Percentiles rank a stretch among this genome's conserved stretches.
These are phyloP conservation scores for Claviceps pusilla DNA, from an alignment of 2,329 filamentous ascomycete species.

Conservation along the genomic window DNA sequence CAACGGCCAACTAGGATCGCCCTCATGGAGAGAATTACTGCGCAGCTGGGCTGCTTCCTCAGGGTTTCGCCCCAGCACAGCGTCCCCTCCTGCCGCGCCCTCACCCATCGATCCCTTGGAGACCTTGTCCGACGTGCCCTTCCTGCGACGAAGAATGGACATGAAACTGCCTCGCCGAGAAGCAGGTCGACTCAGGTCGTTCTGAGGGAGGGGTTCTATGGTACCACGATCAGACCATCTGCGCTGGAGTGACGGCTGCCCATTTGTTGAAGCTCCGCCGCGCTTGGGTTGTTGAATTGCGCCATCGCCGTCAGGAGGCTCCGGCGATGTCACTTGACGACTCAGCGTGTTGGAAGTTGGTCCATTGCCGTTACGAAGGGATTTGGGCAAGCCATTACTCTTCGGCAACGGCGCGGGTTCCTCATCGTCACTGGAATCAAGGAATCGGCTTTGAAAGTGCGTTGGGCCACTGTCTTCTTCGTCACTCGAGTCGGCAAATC, in stretches of 20 bases:
- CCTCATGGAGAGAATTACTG: slow-evolving; percentile 18
- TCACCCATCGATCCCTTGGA: slow-evolving; percentile 35
- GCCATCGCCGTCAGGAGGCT: slow-evolving; percentile 46
- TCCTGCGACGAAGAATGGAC: slow-evolving; percentile 49
- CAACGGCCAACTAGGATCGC: slow-evolving; percentile 21
- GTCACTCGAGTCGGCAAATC: slow-evolving; percentile 49
- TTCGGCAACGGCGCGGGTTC: slow-evolving; percentile 8
- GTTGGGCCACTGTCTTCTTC: slow-evolving; percentile 28
- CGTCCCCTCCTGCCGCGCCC: slow-evolving; percentile 47
- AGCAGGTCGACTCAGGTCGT: slow-evolving; percentile 3
- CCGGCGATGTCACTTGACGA: slow-evolving; percentile 30
- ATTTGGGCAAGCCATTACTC: slow-evolving; percentile 20
- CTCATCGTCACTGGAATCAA: slow-evolving; percentile 13
- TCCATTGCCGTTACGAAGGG: slow-evolving; percentile 14
- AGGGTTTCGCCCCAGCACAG: slow-evolving; percentile 42
- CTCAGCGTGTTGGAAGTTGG: not conserved
- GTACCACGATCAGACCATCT: slow-evolving; percentile 27
- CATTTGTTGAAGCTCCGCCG: slow-evolving; percentile 4
- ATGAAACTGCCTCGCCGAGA: slow-evolving; percentile 35
- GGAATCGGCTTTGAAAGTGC: slow-evolving; percentile 45
- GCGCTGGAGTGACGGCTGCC: slow-evolving; percentile 18
- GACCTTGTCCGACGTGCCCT: slow-evolving; percentile 34
- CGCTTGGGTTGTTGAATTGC: slow-evolving; percentile 18
- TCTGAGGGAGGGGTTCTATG: slow-evolving; percentile 13
- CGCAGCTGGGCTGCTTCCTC: slow-evolving; percentile 35